A percentile compares a stretch with the other conserved stretches of the same genome.
Evolutionary conservation across 441 rosid genomes (phyloP).

Genomic region (Daphne laureola): DNA sequence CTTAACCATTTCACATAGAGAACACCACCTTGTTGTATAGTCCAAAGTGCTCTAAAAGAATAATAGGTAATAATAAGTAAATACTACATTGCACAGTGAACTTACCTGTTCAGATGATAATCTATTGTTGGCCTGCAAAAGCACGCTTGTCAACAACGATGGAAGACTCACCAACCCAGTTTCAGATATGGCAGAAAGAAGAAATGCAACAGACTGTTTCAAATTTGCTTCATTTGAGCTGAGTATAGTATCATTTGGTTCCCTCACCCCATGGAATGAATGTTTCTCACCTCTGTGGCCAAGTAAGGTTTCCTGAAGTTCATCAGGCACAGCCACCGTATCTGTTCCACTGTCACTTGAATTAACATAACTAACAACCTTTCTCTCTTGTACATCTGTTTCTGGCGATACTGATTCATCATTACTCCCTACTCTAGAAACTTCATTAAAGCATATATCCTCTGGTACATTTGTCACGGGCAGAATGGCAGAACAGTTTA

Average conservation of each 20-base stretch:
- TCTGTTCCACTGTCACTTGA: conserved; percentile 16
- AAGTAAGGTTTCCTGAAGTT: conserved; percentile 16
- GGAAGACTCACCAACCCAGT: conserved; percentile 80
- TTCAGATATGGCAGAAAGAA: conserved; percentile 71
- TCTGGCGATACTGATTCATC: conserved; percentile 16
- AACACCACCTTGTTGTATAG: too few species aligned
- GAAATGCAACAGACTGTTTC: conserved; percentile 41
- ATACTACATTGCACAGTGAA: conserved; percentile 1
- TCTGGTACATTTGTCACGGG: conserved; percentile 26
- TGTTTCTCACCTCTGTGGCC: conserved; percentile 34
- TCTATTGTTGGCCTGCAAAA: conserved; percentile 65
- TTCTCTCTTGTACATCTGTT: conserved; percentile 28
- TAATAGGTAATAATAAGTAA: too few species aligned
- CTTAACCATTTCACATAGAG: too few species aligned
- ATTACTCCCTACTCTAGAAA: conserved; percentile 17
- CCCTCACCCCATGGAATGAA: conserved; percentile 19
- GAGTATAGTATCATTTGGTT: conserved; percentile 18
- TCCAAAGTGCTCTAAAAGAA: too few species aligned
- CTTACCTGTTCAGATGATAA: conserved; percentile 59
- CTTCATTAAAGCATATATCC: conserved; percentile 26
- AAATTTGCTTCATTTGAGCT: conserved; percentile 7
- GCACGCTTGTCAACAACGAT: conserved; percentile 66
- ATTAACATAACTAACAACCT: conserved; percentile 17
- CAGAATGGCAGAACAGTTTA: conserved; percentile 18
- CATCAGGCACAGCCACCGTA: conserved; percentile 19